Conservation (phyloP, 2,329 filamentous ascomycete species). For the Talaromyces sp. region DNA sequence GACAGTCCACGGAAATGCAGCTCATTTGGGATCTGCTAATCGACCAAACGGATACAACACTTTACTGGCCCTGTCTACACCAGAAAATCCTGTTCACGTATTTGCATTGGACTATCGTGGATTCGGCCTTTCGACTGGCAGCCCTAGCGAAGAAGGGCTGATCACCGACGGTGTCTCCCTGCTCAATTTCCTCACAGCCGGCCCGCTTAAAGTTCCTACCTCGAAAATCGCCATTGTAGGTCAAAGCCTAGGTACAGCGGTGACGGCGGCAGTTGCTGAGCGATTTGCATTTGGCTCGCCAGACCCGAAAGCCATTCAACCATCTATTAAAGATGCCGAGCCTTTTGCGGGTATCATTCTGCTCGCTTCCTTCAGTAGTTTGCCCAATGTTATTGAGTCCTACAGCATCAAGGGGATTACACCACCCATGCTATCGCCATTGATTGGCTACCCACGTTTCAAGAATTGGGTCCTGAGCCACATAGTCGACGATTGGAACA, state of each 20-base stretch:
- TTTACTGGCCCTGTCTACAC: slow-evolving; percentile 70
- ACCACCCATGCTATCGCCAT: slow-evolving; percentile 73
- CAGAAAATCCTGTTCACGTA: slow-evolving; percentile 67
- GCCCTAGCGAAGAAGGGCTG: slow-evolving; percentile 76
- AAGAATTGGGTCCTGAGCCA: slow-evolving; percentile 62
- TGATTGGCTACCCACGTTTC: slow-evolving; percentile 67
- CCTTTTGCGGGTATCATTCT: slow-evolving; percentile 81
- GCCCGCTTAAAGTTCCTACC: slow-evolving; percentile 67
- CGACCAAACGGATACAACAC: slow-evolving; percentile 78
- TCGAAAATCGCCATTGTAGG: slow-evolving; percentile 78
- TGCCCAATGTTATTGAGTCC: slow-evolving; percentile 71
- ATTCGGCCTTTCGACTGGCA: slow-evolving; percentile 79
- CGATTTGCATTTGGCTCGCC: slow-evolving; percentile 59
- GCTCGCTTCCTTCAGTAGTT: slow-evolving; percentile 75
- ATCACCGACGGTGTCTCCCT: slow-evolving; percentile 76
- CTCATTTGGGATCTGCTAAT: slow-evolving; percentile 77
- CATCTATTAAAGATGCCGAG: slow-evolving; percentile 48
- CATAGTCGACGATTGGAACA: slow-evolving; percentile 82
- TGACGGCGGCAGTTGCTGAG: slow-evolving; percentile 74
- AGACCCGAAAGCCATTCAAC: slow-evolving; percentile 37
- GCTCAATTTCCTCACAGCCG: slow-evolving; percentile 63
- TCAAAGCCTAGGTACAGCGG: slow-evolving; percentile 86
- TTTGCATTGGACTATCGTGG: slow-evolving; percentile 91
- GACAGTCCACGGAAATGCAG: slow-evolving; percentile 68
- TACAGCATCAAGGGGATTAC: slow-evolving; percentile 80